phyloP scores from a whole-genome alignment of 345 rosid species.

The Hirschfeldia incana region DNA sequence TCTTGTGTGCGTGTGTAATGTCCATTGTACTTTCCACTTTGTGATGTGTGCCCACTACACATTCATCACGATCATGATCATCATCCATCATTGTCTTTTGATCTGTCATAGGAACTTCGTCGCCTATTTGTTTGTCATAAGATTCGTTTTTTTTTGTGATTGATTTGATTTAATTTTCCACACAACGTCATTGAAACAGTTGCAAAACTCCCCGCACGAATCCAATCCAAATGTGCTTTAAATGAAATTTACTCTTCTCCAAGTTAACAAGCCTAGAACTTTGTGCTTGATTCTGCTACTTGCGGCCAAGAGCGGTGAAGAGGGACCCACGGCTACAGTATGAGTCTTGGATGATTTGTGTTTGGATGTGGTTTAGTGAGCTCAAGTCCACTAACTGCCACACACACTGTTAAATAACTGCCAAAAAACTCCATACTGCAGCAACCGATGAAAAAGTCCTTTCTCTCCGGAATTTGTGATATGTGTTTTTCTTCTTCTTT shows the following conservation, averaged over 20 bases:
- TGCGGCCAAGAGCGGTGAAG: slow-evolving; percentile 36
- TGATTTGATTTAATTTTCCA: slow-evolving; percentile 2
- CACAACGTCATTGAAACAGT: not conserved
- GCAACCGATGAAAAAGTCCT: slow-evolving; percentile 19
- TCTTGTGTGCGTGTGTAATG: slow-evolving; percentile 6
- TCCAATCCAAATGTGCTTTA: slow-evolving; percentile 1
- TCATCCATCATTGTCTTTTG: slow-evolving; percentile 15
- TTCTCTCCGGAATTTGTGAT: slow-evolving; percentile 17
- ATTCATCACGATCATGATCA: not conserved
- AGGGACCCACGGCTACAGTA: slow-evolving; percentile 22
- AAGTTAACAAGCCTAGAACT: slow-evolving; percentile 27
- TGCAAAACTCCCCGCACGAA: slow-evolving; percentile 14
- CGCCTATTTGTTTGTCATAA: not conserved
- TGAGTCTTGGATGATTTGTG: slow-evolving; percentile 20
- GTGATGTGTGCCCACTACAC: slow-evolving; percentile 34
- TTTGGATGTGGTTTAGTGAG: slow-evolving; percentile 29
- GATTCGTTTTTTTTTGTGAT: slow-evolving; percentile 13
- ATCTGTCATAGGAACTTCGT: slow-evolving; percentile 19
- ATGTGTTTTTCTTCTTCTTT: not conserved
- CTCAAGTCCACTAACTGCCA: slow-evolving; percentile 33
- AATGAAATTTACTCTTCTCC: slow-evolving; percentile 10
- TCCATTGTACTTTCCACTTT: slow-evolving; percentile 42
- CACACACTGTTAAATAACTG: slow-evolving; percentile 27
- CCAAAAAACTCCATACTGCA: slow-evolving; percentile 8
- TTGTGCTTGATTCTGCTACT: slow-evolving; percentile 27